These are phyloP conservation scores for Anaeromyces robustus DNA, from an alignment of 192 early-diverging fungal species.

Conservation along the genomic window DNA sequence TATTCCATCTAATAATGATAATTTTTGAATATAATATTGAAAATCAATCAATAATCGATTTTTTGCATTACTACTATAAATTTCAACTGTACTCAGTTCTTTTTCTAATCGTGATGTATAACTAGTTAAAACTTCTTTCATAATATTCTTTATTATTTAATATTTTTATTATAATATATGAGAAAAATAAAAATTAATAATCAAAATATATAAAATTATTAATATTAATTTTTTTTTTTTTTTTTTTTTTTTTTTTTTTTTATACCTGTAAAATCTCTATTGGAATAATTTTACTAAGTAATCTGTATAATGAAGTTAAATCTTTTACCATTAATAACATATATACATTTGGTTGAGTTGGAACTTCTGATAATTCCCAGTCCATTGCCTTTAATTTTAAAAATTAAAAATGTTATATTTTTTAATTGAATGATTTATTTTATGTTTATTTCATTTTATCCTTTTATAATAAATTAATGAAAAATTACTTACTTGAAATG, in stretches of 20 bases:
- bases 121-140: slow-evolving; percentile 59
- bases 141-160: slow-evolving; percentile 30
- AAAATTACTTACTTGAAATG: slow-evolving; percentile 31
- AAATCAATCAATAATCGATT: slow-evolving; percentile 58
- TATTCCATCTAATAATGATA: slow-evolving; percentile 49
- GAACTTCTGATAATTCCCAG: slow-evolving; percentile 3
- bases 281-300: slow-evolving; percentile 74
- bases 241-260: neutral
- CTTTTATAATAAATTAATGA: slow-evolving; percentile 5
- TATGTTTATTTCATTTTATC: no score
- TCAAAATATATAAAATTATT: no score
- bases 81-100: slow-evolving; percentile 18
- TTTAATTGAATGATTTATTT: no score
- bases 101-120: slow-evolving; percentile 64
- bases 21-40: slow-evolving; percentile 47
- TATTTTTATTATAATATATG: neutral
- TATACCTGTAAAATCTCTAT: slow-evolving; percentile 48
- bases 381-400: slow-evolving; percentile 21
- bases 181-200: no score
- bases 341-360: slow-evolving; percentile 25
- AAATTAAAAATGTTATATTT: no score
- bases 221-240: neutral
- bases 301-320: slow-evolving; percentile 75
- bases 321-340: slow-evolving; percentile 85
- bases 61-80: neutral